Evolutionary conservation across 257 asterid genomes (phyloP), one percentile per base, ranked within the genome.

Genomic region (Solanum habrochaites): DNA sequence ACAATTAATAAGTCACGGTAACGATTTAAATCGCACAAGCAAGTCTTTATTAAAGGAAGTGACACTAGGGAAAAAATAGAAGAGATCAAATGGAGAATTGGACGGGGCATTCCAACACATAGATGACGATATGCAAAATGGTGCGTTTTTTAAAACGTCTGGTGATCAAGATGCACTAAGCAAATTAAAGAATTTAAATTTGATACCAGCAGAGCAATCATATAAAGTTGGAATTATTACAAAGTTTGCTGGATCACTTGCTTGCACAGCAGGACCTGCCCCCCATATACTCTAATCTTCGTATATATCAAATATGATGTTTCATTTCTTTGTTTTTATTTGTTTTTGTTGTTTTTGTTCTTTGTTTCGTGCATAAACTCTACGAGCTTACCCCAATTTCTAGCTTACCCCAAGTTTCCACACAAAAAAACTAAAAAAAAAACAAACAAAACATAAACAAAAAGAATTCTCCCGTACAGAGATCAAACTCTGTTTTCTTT

Each of bases 1-100:
- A 93, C 93, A 23, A 94, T 94, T 18, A 91, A 73, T 94, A 23
- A 94, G 98, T 91, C 96, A 94, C 86, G 98, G 98, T 11, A 94
- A 94, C 83, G 98, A 32, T 94, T 87, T 88, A 91, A 27, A 2
- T 88, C 58, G 98, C 98, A 2, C 94, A 95, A 20, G 91, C 92
- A 0, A 12, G 47, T 1, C 66, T 2, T 39, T 12, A 70, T 69
- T 58, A 81, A 49, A 52, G 60, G n/a, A 92, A 93, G 93, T 92
- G 87, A 93, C 94, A 4, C 88, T 42, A 88, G 91, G 66, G 90
- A 88, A 45, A 45, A 90, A 8, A 10, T 82, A 31, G 71, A 86
- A 0, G 91, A 91, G n/a, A 71, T 70, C 85, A 16, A 49, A 32
- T 94, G 95, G 98, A 88, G 72, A 32, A 84, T 5, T 94, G 97